Evolutionary conservation across 768 basidiomycete species (phyloP), one percentile per base, ranked within the genome.

Genomic region (Trichaptum fuscoviolaceum): DNA sequence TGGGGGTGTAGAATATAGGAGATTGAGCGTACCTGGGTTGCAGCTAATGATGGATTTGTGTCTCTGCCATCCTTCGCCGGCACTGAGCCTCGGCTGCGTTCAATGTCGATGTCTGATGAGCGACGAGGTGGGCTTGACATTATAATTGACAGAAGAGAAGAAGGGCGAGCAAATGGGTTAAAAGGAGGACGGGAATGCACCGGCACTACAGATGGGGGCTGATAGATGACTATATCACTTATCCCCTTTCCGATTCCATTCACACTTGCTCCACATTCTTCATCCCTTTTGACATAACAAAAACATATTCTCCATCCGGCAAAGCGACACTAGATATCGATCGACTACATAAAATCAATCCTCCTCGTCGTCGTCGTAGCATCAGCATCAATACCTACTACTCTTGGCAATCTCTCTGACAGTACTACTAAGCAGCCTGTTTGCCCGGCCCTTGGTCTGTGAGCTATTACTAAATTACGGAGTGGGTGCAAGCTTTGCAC

Each of bases 281-380:
- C 25, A 61, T 61, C 59, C 59, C 30, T 23, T 61, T 25, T 61
- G 59, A 61, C 59, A 61, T 61, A 25, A 61, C 59, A 52, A 52
- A 36, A 52, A 52, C 42, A 52, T 52, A 52, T 12, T 20, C 42
- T 52, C 42, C 42, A 20, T 52, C 42, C 20, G 42, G 42, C 42
- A 4, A 52, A 12, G 20, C 8, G 30, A 30, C 30, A 30, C 30
- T 30, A 30, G 30, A 30, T 30, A 30, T 30, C 30, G 30, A 30
- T 30, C 30, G 2, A 30, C 2, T 30, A 30, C 30, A 30, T 30
- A 30, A 30, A 3, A 30, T 30, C 8, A 30, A 30, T 30, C 30
- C 30, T n/a, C n/a, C n/a, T n/a, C n/a, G n/a, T n/a, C n/a, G n/a
- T n/a, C n/a, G n/a, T n/a, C n/a, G n/a, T n/a, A n/a, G n/a, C n/a